These are phyloP conservation scores for Cadophora sp. DNA, from an alignment of 2,329 filamentous ascomycete genomes.

Conservation along the genomic window DNA sequence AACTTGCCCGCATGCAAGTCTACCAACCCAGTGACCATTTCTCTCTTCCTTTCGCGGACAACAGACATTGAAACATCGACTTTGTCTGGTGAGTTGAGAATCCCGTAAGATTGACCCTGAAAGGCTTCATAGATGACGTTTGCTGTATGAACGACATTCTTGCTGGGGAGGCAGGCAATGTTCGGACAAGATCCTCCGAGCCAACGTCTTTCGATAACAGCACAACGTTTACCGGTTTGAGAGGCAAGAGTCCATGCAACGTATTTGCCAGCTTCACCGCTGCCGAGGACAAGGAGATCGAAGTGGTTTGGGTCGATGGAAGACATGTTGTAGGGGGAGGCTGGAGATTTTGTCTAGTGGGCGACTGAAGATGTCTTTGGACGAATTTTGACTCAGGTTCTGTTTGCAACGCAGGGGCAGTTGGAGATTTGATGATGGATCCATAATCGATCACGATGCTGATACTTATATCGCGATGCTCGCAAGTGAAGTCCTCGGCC, in stretches of 20 bases:
- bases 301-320: neutral
- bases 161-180: slow-evolving; percentile 23
- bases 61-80: neutral
- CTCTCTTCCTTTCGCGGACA: slow-evolving; percentile 8
- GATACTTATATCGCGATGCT: neutral
- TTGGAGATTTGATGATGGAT: neutral
- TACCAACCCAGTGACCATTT: slow-evolving; percentile 6
- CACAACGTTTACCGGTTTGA: neutral
- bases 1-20: slow-evolving; percentile 6
- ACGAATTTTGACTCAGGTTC: neutral
- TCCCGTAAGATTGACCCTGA: slow-evolving; percentile 14
- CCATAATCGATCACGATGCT: neutral
- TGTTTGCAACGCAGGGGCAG: neutral
- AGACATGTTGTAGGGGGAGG: neutral
- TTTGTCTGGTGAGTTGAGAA: slow-evolving; percentile 9
- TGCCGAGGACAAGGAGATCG: slow-evolving; percentile 13
- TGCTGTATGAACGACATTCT: slow-evolving; percentile 20
- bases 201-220: slow-evolving; percentile 19
- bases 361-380: neutral
- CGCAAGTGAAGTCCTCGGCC: neutral
- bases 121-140: slow-evolving; percentile 14
- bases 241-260: slow-evolving; percentile 16
- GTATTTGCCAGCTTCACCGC: slow-evolving; percentile 22
- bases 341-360: neutral
- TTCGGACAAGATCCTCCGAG: slow-evolving; percentile 21